Evolutionary conservation across 106 monocot genomes (phyloP), one percentile per base, ranked within the genome.

Genomic region (Dactylorhiza incarnata): DNA sequence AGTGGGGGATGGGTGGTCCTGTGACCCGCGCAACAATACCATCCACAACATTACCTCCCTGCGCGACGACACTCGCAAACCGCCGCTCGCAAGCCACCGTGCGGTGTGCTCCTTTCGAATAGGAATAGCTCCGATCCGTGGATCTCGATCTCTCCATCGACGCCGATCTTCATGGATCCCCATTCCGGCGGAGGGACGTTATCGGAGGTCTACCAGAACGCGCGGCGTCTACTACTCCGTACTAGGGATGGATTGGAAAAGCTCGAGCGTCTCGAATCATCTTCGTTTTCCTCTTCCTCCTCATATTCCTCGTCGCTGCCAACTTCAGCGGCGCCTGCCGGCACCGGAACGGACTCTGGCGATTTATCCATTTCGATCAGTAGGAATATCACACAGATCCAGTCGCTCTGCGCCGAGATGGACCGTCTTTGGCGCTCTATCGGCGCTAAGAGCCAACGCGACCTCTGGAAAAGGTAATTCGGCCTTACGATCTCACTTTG

Each of bases 401-500:
- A 91, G 77, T 84, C 89, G 9, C 77, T 91, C 23, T 96, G 96
- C 74, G 73, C 81, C 19, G 93, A 96, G 70, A 93, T 96, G 96
- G 93, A 96, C 65, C 89, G 91, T 19, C 80, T 96, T 43, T 93
- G 87, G 88, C 86, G 96, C 7, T 93, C 91, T 15, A 82, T 96
- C 73, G 72, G 81, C 9, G 47, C 84, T 50, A 90, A 87, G 45
- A 81, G 87, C 45, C 93, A 96, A 59, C 88, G 90, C 44, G 90
- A 90, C 77, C 93, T 96, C 76, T 96, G 96, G 96, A 93, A 87
- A 67, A 89, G 96, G 96, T 93, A 65, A 65, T 29, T 8, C 26
- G 5, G 29, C 29, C 12, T 26, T 12, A 7, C 29, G 9, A 65
- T 65, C 65, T 65, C 65, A 26, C 65, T 29, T 65, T 65, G 9